Conservation (phyloP, 1,284 basidiomycete species). For the Fistulinella cinereoalba region DNA sequence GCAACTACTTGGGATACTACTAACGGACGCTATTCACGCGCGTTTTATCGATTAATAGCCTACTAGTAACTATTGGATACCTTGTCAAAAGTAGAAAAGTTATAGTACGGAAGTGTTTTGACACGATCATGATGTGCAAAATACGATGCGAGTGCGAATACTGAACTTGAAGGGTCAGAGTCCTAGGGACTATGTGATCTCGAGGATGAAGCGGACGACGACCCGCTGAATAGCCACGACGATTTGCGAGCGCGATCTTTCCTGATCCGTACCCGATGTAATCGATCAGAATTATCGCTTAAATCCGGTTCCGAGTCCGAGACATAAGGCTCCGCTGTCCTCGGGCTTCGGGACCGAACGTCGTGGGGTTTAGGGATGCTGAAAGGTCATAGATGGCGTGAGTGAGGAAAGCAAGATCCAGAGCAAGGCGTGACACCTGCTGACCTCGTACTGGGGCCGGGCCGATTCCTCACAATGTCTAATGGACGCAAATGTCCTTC, state of each 20-base stretch:
- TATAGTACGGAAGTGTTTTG: not conserved
- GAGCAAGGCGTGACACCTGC: not conserved
- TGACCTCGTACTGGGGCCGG: conserved; percentile 14
- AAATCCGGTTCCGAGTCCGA: conserved; percentile 17
- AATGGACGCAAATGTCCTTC: conserved; percentile 12
- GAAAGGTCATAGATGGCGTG: not conserved
- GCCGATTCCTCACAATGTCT: conserved; percentile 14
- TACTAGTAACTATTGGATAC: too few relatives aligned
- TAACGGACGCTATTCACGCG: too few relatives aligned
- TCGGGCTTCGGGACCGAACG: conserved; percentile 15
- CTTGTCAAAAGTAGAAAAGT: too few relatives aligned
- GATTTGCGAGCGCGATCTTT: not conserved
- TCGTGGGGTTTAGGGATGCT: conserved; percentile 3
- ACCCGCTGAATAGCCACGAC: not conserved
- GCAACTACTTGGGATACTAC: too few relatives aligned
- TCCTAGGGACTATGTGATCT: not conserved
- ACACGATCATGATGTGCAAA: not conserved
- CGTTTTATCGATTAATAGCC: too few relatives aligned
- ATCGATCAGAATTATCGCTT: conserved; percentile 7
- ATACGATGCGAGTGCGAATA: too few relatives aligned
- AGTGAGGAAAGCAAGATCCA: too few relatives aligned
- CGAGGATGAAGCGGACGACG: not conserved
- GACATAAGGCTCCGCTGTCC: conserved; percentile 3
- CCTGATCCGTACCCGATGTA: conserved; percentile 3
- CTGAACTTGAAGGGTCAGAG: too few relatives aligned